phyloP scores from a whole-genome alignment of 2,329 filamentous ascomycete species.

The Pestalotiopsis sp. region DNA sequence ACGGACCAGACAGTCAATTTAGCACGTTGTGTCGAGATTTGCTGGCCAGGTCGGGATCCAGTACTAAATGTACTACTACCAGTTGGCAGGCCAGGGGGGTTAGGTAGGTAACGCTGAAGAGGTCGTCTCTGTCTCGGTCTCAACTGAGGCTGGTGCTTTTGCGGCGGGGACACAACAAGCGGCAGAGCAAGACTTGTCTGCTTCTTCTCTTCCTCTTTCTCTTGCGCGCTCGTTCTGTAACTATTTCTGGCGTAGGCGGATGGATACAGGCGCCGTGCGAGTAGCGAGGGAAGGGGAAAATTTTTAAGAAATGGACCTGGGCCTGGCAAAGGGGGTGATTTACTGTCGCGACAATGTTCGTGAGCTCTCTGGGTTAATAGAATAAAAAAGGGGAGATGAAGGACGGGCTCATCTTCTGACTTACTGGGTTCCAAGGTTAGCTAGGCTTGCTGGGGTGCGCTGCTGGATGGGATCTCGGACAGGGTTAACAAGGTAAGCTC shows the following conservation, averaged over 20 bases:
- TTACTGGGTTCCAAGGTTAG: constrained; percentile 7
- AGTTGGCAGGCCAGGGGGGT: background rate
- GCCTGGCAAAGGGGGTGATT: constrained; percentile 10
- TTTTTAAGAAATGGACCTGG: constrained; percentile 4
- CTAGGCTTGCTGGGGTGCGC: constrained; percentile 1
- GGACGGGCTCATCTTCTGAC: constrained; percentile 11
- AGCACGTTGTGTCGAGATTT: background rate
- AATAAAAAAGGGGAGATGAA: constrained; percentile 12
- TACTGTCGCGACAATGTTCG: constrained; percentile 9
- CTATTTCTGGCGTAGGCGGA: background rate
- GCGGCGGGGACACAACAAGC: background rate
- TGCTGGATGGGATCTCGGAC: constrained; percentile 1
- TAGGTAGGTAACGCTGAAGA: background rate
- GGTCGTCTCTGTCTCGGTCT: background rate
- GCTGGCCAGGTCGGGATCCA: background rate
- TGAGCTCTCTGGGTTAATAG: constrained; percentile 10
- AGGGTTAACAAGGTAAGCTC: background rate
- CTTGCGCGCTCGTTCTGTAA: background rate
- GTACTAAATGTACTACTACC: background rate
- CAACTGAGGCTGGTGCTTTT: background rate
- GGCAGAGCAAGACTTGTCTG: background rate
- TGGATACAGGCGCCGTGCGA: background rate
- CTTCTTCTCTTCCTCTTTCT: background rate
- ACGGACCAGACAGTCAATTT: background rate
- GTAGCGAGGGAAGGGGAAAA: background rate